A percentile compares a stretch with the other conserved stretches of the same genome.
Conservation (phyloP, 306 rosid species). For the Herpetospermum pedunculosum region DNA sequence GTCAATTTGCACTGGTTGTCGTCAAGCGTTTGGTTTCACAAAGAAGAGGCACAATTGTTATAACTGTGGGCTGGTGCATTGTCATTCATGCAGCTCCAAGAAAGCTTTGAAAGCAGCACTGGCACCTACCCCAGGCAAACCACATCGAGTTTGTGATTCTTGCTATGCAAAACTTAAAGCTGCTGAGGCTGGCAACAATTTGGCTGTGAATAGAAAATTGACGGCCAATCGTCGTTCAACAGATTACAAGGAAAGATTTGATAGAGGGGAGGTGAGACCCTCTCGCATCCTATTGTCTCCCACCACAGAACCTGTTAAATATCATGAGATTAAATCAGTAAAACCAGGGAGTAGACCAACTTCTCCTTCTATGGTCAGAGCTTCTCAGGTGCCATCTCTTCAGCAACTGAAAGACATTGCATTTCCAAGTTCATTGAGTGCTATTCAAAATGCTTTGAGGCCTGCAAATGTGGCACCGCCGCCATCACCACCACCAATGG, state of each 20-base stretch:
- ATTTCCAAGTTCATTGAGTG: constrained; percentile 60
- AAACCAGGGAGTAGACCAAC: constrained; percentile 31
- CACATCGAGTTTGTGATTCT: constrained; percentile 89
- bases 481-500: constrained; percentile 17
- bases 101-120: constrained; percentile 72
- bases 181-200: constrained; percentile 29
- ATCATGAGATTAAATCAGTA: constrained; percentile 39
- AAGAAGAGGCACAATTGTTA: constrained; percentile 91
- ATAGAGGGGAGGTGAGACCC: constrained; percentile 38
- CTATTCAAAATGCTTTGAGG: constrained; percentile 40
- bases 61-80: constrained; percentile 82
- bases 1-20: constrained; percentile 79
- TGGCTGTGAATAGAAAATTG: constrained; percentile 23
- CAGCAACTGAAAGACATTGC: constrained; percentile 56
- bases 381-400: constrained; percentile 48
- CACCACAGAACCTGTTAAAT: constrained; percentile 42
- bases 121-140: constrained; percentile 96
- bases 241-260: constrained; percentile 37
- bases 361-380: constrained; percentile 38
- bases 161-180: constrained; percentile 69
- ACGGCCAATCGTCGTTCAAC: constrained; percentile 33
- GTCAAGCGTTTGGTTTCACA: constrained; percentile 92
- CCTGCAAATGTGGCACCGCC: constrained; percentile 25
- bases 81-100: constrained; percentile 92
- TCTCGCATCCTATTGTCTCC: constrained; percentile 58